Percentiles rank a stretch among this genome's conserved stretches.
phyloP scores from a whole-genome alignment of 129 eudicot genomes.

The Saussurea involucrata region DNA sequence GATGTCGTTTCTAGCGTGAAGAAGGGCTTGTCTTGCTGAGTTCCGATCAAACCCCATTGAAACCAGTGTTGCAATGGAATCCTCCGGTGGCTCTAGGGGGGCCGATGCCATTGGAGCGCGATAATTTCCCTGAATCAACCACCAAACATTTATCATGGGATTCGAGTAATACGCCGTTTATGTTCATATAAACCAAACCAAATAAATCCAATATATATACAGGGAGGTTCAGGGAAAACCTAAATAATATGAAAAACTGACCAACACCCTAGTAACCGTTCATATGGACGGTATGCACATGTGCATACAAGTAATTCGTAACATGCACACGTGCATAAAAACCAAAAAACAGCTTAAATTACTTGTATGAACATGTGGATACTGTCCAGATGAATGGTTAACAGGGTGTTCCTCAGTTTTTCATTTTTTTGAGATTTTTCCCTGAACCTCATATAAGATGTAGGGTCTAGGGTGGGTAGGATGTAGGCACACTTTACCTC shows the following conservation, averaged over 20 bases:
- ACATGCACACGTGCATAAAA: no score
- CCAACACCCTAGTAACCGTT: no score
- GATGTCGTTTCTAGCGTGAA: constrained; percentile 82
- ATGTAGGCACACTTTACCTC: background rate
- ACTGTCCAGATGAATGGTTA: no score
- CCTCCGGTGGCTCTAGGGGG: constrained; percentile 67
- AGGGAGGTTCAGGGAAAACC: no score
- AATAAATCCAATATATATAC: background rate
- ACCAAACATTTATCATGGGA: background rate
- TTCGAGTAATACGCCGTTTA: background rate
- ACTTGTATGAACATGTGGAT: no score
- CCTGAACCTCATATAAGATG: background rate
- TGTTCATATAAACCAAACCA: background rate
- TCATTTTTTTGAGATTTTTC: no score
- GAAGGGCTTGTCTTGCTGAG: constrained; percentile 92
- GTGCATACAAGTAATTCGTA: no score
- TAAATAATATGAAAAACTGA: no score
- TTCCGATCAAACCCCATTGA: constrained; percentile 97
- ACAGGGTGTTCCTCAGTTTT: no score
- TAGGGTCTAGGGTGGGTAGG: background rate
- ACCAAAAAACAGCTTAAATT: no score
- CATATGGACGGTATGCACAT: no score
- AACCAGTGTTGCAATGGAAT: constrained; percentile 67
- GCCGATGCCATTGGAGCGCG: constrained; percentile 48
- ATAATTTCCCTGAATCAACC: constrained; percentile 51